Evolutionary conservation across 1,284 basidiomycete species (phyloP), one percentile per base, ranked within the genome.

Genomic region (Calocybe gambosa): DNA sequence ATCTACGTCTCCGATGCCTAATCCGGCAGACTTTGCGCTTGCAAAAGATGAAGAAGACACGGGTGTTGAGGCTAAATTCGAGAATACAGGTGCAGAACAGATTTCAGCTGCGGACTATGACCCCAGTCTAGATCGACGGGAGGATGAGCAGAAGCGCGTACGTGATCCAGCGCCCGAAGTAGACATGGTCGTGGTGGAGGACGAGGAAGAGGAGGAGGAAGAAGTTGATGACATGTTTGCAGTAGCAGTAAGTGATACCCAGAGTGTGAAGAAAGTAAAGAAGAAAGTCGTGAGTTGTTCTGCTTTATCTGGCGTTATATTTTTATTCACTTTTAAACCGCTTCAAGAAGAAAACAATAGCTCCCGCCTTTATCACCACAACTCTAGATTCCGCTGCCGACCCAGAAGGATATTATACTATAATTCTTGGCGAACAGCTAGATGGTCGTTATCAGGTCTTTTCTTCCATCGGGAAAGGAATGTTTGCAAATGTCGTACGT

Each of bases 401-500:
- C 64, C 62, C 85, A 0, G 96, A 99, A 64, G 96, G 96, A 0
- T 99, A 99, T 63, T 98, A 99, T 64, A 83, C 85, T 50, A 81
- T 96, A 51, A 93, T 95, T 41, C 78, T 98, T 4, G 96, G 95
- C 40, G 96, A 99, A 66, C 81, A 94, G 47, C 72, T 97, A n/a
- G 91, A 96, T 34, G 93, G 92, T 1, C 79, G 88, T 37, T 99
- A 98, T 64, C 93, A 97, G 62, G 91, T 99, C 9, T 95, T 90
- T 55, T 93, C 92, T 25, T 91, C 82, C 39, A 74, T 99, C 9
- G 96, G 96, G 26, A 94, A 95, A 63, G 96, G 96, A 49, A 99
- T 99, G 93, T 99, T 99, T 66, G 92, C 93, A 35, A 92, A 89
- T 41, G 96, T 99, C 33, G 93, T 98, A 18, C 80, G 89, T 39